These are phyloP conservation scores for Acorus gramineus DNA, from an alignment of 106 monocot genomes.

Conservation along the genomic window DNA sequence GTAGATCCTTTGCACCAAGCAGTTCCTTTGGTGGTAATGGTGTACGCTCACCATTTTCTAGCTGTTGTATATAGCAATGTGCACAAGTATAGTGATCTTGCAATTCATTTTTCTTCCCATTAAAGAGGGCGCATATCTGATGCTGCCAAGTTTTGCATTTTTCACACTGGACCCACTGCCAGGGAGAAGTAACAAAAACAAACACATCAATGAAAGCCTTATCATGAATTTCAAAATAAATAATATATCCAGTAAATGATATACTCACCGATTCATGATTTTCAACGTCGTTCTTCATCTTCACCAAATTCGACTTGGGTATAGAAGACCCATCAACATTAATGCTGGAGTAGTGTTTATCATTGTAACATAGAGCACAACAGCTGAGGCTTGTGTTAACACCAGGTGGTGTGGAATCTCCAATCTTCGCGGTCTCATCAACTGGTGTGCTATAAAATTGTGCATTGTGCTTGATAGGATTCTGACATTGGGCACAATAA, in stretches of 20 bases:
- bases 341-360: conserved; percentile 22
- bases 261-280: conserved; percentile 39
- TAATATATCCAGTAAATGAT: no score
- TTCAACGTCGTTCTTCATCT: conserved; percentile 34
- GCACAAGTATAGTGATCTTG: conserved; percentile 6
- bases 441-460: conserved; percentile 14
- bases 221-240: not conserved
- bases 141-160: conserved; percentile 2
- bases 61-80: not conserved
- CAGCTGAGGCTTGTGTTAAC: conserved; percentile 10
- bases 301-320: conserved; percentile 33
- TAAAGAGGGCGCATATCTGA: conserved; percentile 14
- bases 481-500: conserved; percentile 48
- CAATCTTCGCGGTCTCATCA: conserved; percentile 10
- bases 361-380: conserved; percentile 44
- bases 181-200: not conserved
- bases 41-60: conserved; percentile 3
- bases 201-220: no score
- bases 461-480: conserved; percentile 30
- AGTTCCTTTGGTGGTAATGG: not conserved
- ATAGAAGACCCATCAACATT: conserved; percentile 20
- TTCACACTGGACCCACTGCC: no score
- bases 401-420: not conserved
- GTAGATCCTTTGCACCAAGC: conserved; percentile 8
- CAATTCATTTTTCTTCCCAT: not conserved